phyloP scores from a whole-genome alignment of 2,329 filamentous ascomycete genomes.

The Claviceps cyperi region DNA sequence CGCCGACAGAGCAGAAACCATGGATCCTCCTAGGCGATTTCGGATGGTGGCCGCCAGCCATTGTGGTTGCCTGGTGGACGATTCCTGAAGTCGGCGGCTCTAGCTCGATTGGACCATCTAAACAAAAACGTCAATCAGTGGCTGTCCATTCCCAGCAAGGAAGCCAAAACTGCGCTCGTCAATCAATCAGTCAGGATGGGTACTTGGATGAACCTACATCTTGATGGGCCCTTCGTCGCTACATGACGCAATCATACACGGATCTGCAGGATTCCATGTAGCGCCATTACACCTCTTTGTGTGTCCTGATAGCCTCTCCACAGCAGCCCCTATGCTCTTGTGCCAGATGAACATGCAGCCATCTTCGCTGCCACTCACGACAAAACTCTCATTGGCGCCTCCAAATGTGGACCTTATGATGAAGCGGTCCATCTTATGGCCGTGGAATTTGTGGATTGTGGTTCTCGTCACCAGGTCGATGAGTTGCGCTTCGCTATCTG shows the following conservation, averaged over 20 bases:
- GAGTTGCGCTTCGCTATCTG: slow-evolving; percentile 61
- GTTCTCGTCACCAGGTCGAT: slow-evolving; percentile 62
- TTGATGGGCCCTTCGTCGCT: slow-evolving; percentile 76
- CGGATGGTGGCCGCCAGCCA: slow-evolving; percentile 8
- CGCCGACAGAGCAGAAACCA: neutral
- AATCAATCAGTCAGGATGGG: too few relatives aligned
- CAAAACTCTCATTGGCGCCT: slow-evolving; percentile 81
- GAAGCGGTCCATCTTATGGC: slow-evolving; percentile 59
- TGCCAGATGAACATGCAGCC: slow-evolving; percentile 79
- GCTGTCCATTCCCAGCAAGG: neutral
- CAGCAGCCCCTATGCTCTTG: slow-evolving; percentile 60
- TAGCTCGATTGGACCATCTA: slow-evolving; percentile 10
- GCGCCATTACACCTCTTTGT: slow-evolving; percentile 67
- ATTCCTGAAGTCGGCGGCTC: slow-evolving; percentile 10
- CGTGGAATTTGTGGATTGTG: slow-evolving; percentile 59
- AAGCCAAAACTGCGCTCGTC: too few relatives aligned
- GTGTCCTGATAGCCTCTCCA: slow-evolving; percentile 68
- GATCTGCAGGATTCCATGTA: slow-evolving; percentile 74
- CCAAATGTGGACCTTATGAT: slow-evolving; percentile 77
- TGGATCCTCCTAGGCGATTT: slow-evolving; percentile 5
- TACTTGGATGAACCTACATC: slow-evolving; percentile 48
- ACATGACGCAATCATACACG: slow-evolving; percentile 76
- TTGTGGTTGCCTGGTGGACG: slow-evolving; percentile 6
- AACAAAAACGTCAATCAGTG: neutral
- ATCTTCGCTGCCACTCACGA: slow-evolving; percentile 79